phyloP scores from a whole-genome alignment of 2,329 filamentous ascomycete species.

The Whalleya microplaca region DNA sequence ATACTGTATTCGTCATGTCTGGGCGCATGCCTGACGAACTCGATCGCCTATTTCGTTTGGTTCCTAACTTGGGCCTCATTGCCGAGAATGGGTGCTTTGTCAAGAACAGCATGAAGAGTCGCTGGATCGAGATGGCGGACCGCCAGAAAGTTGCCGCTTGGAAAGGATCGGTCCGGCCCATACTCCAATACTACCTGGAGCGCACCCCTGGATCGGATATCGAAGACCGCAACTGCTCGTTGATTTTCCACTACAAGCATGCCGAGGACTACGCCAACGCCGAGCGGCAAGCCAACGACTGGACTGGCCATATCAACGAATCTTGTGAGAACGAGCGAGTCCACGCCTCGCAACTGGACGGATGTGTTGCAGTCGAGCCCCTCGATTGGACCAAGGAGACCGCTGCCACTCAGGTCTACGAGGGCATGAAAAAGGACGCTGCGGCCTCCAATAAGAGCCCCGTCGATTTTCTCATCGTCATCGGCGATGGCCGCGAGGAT shows the following conservation, averaged over 20 bases:
- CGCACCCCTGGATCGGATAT: constrained; percentile 86
- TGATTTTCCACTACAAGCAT: constrained; percentile 88
- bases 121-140: constrained; percentile 81
- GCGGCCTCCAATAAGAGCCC: constrained; percentile 41
- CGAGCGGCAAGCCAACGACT: constrained; percentile 81
- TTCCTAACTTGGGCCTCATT: constrained; percentile 84
- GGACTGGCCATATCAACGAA: constrained; percentile 93
- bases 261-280: constrained; percentile 78
- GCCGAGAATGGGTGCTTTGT: constrained; percentile 95
- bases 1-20: constrained; percentile 93
- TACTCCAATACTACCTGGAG: constrained; percentile 87
- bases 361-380: constrained; percentile 82
- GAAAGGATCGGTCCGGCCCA: constrained; percentile 82
- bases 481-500: constrained; percentile 90
- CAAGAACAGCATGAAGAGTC: constrained; percentile 67
- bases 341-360: constrained; percentile 79
- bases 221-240: constrained; percentile 87
- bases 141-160: constrained; percentile 70
- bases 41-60: constrained; percentile 80
- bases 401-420: constrained; percentile 75
- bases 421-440: constrained; percentile 51
- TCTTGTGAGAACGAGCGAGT: constrained; percentile 83
- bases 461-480: constrained; percentile 85
- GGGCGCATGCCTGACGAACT: constrained; percentile 85
- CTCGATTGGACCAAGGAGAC: constrained; percentile 86